Conservation (phyloP, 495 filamentous ascomycete genomes). For the Lophium mytilinum region DNA sequence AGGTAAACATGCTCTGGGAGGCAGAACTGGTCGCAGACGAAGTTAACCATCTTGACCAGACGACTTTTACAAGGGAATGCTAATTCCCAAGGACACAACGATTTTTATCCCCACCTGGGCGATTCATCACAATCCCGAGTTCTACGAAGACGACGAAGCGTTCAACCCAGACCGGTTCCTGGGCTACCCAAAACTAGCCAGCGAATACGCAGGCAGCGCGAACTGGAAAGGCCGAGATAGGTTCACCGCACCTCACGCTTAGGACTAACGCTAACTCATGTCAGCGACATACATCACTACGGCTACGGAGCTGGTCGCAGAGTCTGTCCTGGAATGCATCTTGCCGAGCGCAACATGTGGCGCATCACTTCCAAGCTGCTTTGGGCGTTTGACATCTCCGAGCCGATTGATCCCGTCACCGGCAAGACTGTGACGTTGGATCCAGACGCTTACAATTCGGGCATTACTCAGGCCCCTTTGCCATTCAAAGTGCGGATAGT, state of each 20-base stretch:
- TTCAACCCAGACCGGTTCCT: neutral
- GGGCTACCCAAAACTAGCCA: neutral
- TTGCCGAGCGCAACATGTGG: neutral
- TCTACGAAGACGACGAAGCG: neutral
- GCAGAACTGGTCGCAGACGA: no score
- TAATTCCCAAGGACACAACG: neutral
- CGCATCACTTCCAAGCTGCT: neutral
- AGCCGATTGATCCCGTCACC: neutral
- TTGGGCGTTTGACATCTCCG: neutral
- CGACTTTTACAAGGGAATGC: constrained; percentile 1
- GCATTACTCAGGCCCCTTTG: neutral
- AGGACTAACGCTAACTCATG: no score
- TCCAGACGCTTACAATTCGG: neutral
- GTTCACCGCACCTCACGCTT: no score
- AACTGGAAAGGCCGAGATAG: neutral
- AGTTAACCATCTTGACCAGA: no score
- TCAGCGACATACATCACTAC: no score
- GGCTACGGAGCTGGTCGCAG: neutral
- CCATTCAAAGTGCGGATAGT: neutral
- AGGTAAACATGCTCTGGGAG: no score
- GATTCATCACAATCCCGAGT: neutral
- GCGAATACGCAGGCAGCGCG: neutral
- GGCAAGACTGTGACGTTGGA: neutral
- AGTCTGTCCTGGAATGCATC: neutral
- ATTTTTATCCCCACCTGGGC: neutral